Evolutionary conservation across 139 green algal genomes (phyloP).

Genomic region (Chlamydomonas sp.): DNA sequence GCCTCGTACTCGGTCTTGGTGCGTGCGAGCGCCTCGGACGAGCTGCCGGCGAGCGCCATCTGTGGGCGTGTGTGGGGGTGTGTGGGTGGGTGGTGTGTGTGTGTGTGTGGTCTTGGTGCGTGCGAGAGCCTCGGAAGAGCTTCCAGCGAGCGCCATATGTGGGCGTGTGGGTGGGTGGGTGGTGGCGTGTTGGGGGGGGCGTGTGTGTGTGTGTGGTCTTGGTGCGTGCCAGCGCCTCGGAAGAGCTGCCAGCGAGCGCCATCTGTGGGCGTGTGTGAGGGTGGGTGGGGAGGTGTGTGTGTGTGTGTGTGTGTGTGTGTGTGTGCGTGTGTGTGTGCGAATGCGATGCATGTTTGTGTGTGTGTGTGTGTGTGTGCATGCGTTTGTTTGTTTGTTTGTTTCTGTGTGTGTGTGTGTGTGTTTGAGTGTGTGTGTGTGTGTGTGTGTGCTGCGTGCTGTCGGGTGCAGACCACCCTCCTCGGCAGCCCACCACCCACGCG

Average conservation of each 20-base stretch:
- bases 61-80: not conserved
- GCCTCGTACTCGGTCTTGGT: constrained; percentile 64
- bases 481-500: not conserved
- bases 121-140: not conserved
- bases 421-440: not conserved
- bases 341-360: not conserved
- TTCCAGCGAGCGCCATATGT: not conserved
- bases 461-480: not conserved
- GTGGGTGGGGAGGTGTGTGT: not conserved
- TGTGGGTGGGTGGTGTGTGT: not conserved
- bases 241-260: constrained; percentile 23
- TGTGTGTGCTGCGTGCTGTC: not conserved
- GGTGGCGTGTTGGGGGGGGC: not conserved
- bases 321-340: not conserved
- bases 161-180: not conserved
- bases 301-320: too few species aligned
- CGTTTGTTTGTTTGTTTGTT: not conserved
- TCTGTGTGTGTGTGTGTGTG: too few species aligned
- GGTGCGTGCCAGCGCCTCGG: constrained; percentile 46
- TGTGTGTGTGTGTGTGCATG: not conserved
- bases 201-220: constrained; percentile 35
- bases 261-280: not conserved
- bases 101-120: not conserved
- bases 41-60: constrained; percentile 19
- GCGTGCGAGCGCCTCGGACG: constrained; percentile 41